A percentile compares a stretch with the other conserved stretches of the same genome.
Evolutionary conservation across 2,329 filamentous ascomycete genomes (phyloP).

Genomic region (Dryadomyces quercivorus): DNA sequence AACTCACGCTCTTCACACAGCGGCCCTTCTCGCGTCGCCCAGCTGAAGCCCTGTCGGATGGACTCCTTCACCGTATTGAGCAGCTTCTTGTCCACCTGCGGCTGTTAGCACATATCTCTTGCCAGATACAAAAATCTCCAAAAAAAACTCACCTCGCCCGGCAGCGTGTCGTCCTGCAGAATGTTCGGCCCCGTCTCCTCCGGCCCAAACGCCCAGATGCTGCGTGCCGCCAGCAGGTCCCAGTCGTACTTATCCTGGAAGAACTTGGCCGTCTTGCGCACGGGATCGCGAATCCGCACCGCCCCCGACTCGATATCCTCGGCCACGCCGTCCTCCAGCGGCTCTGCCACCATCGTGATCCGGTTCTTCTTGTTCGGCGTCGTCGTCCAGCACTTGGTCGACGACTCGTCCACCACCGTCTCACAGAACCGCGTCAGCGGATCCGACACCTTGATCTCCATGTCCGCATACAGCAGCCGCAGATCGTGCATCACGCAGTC

Average conservation of each 20-base stretch:
- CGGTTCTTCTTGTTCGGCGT: conserved; percentile 99
- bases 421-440: conserved; percentile 96
- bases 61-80: conserved; percentile 81
- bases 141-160: conserved; percentile 54
- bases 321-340: conserved; percentile 86
- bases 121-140: too few relatives aligned
- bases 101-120: neutral
- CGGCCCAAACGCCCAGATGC: conserved; percentile 97
- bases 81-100: conserved; percentile 77
- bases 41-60: conserved; percentile 90
- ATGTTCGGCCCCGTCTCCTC: conserved; percentile 94
- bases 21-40: conserved; percentile 90
- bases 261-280: conserved; percentile 87
- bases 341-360: conserved; percentile 96
- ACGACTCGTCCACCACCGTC: conserved; percentile 92
- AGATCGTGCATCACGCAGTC: conserved; percentile 96
- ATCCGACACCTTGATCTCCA: conserved; percentile 98
- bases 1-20: conserved; percentile 90
- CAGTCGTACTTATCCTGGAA: conserved; percentile 97
- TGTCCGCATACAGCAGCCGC: conserved; percentile 86
- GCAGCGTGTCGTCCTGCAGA: conserved; percentile 89
- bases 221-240: conserved; percentile 86
- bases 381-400: conserved; percentile 94
- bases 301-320: conserved; percentile 85
- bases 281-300: conserved; percentile 85